phyloP scores from a whole-genome alignment of 371 early-diverging fungal species.

The Dichotomocladium elegans region DNA sequence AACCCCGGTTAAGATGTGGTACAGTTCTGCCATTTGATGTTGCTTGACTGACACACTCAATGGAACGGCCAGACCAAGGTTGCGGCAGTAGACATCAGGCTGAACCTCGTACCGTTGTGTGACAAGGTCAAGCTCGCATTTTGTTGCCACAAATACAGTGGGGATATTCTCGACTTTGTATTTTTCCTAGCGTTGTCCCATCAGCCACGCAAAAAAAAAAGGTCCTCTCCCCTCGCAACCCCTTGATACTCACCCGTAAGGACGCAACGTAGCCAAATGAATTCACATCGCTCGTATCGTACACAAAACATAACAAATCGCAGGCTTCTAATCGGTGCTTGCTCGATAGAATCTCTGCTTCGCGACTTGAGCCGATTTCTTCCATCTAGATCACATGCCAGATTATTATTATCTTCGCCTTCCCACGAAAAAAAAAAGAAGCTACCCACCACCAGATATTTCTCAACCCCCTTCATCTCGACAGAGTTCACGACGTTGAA shows the following conservation, averaged over 20 bases:
- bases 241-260: conserved; percentile 63
- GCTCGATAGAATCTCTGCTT: conserved; percentile 75
- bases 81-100: conserved; percentile 91
- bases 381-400: too few relatives aligned
- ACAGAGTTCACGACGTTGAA: conserved; percentile 91
- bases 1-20: conserved; percentile 77
- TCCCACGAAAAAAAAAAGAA: too few relatives aligned
- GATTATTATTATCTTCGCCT: too few relatives aligned
- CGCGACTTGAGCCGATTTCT: conserved; percentile 79
- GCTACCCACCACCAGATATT: conserved; percentile 80
- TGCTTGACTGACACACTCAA: conserved; percentile 86
- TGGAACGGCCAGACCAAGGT: conserved; percentile 80
- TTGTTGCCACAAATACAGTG: conserved; percentile 89
- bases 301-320: conserved; percentile 91
- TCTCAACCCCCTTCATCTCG: conserved; percentile 89
- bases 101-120: conserved; percentile 77
- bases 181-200: too few relatives aligned
- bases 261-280: conserved; percentile 90
- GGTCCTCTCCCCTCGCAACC: too few relatives aligned
- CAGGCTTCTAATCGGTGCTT: conserved; percentile 78
- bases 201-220: too few relatives aligned
- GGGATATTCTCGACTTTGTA: conserved; percentile 84
- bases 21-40: conserved; percentile 82
- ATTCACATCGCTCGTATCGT: conserved; percentile 89
- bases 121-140: conserved; percentile 89